Evolutionary conservation across 2,329 filamentous ascomycete genomes (phyloP).

Genomic region (Diaporthe sp.): DNA sequence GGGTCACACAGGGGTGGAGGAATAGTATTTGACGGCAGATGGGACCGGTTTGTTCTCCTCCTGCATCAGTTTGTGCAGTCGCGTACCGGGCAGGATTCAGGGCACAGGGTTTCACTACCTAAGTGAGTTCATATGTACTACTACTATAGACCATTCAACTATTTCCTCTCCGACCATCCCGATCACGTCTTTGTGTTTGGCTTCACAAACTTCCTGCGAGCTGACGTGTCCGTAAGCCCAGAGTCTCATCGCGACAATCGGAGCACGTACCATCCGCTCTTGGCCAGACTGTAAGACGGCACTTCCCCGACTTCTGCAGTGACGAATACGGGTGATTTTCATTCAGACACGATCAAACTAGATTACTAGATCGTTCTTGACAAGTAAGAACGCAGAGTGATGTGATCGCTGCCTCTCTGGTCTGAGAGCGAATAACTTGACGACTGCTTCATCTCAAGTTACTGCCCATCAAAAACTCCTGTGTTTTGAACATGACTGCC

Average conservation of each 20-base stretch:
- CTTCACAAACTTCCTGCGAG: not conserved
- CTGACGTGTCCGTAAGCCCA: not conserved
- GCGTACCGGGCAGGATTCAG: no score
- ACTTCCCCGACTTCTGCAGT: not conserved
- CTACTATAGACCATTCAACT: not conserved
- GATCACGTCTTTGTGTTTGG: not conserved
- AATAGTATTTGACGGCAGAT: not conserved
- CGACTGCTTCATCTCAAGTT: not conserved
- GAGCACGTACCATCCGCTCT: not conserved
- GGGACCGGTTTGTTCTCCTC: not conserved
- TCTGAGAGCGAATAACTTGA: not conserved
- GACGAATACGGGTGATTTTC: not conserved
- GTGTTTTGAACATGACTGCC: not conserved
- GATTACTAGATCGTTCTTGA: not conserved
- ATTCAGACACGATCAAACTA: not conserved
- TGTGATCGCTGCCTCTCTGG: not conserved
- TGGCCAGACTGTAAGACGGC: not conserved
- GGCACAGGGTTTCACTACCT: not conserved
- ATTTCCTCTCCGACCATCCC: not conserved
- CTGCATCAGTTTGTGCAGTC: not conserved
- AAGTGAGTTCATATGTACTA: not conserved
- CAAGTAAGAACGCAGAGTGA: not conserved
- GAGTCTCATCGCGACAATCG: not conserved
- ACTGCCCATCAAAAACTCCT: no score
- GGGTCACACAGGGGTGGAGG: not conserved